phyloP scores from a whole-genome alignment of 2,329 filamentous ascomycete species.

The Penicillium thymicola region DNA sequence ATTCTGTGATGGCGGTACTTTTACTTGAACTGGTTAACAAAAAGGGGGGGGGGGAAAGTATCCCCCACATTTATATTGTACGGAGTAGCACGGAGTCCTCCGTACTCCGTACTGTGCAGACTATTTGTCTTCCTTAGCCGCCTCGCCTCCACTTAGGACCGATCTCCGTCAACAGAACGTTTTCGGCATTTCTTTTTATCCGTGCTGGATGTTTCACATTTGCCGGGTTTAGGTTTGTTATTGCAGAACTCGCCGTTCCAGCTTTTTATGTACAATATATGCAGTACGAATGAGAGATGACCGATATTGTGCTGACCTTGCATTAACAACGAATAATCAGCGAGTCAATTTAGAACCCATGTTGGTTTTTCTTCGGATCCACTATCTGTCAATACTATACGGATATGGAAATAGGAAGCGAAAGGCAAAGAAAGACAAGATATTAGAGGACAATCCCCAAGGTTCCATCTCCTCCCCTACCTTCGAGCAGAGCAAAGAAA shows the following conservation, averaged over 20 bases:
- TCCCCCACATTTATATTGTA: neutral
- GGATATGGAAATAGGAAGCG: neutral
- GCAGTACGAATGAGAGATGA: too few species aligned
- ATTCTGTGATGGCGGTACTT: neutral
- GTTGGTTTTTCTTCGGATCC: neutral
- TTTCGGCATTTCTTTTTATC: constrained; percentile 19
- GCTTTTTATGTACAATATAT: neutral
- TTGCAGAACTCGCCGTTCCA: constrained; percentile 4
- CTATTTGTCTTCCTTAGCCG: constrained; percentile 9
- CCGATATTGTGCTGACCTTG: neutral
- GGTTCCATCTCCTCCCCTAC: neutral
- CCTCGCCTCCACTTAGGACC: constrained; percentile 16
- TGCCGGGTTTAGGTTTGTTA: constrained; percentile 13
- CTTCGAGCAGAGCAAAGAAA: neutral
- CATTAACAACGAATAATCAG: neutral
- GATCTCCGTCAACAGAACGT: constrained; percentile 18
- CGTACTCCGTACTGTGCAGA: neutral
- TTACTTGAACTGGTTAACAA: neutral
- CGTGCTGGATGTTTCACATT: constrained; percentile 22
- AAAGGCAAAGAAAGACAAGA: neutral
- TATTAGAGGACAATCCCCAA: neutral
- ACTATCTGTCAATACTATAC: neutral
- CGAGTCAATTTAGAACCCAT: neutral
- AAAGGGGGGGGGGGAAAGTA: neutral
- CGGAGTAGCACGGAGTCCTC: neutral